These are phyloP conservation scores for Plantago lanceolata DNA, from an alignment of 305 asterid species.

Conservation along the genomic window DNA sequence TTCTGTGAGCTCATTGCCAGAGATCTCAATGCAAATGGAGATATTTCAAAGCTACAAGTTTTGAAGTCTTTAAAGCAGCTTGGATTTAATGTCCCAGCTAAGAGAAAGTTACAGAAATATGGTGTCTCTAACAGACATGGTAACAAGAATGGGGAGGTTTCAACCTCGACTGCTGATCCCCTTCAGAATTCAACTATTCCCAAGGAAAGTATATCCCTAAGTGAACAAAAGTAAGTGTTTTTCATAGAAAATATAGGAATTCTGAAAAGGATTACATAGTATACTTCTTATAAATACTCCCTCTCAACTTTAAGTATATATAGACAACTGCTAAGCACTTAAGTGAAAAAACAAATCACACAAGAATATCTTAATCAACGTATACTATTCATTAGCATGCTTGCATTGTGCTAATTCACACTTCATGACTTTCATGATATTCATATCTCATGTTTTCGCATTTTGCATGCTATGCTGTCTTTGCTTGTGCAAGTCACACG, in stretches of 20 bases:
- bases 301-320: no score
- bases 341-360: no score
- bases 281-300: no score
- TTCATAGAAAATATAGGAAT: no score
- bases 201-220: conserved; percentile 38
- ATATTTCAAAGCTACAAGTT: conserved; percentile 48
- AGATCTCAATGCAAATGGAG: conserved; percentile 56
- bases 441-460: conserved; percentile 2
- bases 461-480: conserved; percentile 13
- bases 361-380: no score
- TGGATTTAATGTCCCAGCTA: conserved; percentile 49
- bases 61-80: conserved; percentile 50
- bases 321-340: no score
- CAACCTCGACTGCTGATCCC: conserved; percentile 22
- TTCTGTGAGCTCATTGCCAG: conserved; percentile 58
- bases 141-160: conserved; percentile 26
- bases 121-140: conserved; percentile 28
- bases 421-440: no score
- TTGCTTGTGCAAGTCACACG: background rate
- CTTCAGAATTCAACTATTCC: conserved; percentile 27
- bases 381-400: no score
- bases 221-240: conserved; percentile 60
- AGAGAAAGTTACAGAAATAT: conserved; percentile 38
- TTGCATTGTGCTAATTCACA: no score
- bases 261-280: no score